phyloP scores from a whole-genome alignment of 352 stramenopile genomes.

The Globisporangium cylindrosporum region DNA sequence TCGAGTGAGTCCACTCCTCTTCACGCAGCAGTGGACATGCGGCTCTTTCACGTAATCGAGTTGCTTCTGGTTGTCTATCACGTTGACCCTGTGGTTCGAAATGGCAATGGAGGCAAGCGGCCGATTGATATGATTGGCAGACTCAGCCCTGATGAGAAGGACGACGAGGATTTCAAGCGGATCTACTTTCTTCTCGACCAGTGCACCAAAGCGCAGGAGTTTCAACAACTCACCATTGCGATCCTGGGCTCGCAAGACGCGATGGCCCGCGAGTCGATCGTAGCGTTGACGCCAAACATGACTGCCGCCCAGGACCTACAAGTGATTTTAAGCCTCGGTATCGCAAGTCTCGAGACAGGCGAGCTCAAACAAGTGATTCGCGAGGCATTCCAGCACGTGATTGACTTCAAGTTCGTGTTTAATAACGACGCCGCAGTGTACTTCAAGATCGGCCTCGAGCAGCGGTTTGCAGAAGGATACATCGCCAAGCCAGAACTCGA shows the following conservation, averaged over 20 bases:
- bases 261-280: neutral
- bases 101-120: neutral
- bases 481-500: neutral
- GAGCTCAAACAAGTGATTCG: neutral
- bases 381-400: neutral
- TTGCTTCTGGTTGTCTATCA: neutral
- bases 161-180: neutral
- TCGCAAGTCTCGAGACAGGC: neutral
- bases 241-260: neutral
- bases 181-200: neutral
- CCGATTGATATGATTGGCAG: neutral
- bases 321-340: neutral
- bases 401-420: neutral
- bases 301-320: neutral
- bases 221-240: neutral
- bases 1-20: neutral
- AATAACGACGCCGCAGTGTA: neutral
- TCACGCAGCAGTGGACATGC: neutral
- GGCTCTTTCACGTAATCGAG: neutral
- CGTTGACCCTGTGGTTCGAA: neutral
- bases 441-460: neutral
- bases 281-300: neutral
- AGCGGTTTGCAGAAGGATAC: neutral
- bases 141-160: neutral
- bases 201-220: neutral